Evolutionary conservation across 495 filamentous ascomycete genomes (phyloP), one percentile per base, ranked within the genome.

Genomic region (Physcia stellaris): DNA sequence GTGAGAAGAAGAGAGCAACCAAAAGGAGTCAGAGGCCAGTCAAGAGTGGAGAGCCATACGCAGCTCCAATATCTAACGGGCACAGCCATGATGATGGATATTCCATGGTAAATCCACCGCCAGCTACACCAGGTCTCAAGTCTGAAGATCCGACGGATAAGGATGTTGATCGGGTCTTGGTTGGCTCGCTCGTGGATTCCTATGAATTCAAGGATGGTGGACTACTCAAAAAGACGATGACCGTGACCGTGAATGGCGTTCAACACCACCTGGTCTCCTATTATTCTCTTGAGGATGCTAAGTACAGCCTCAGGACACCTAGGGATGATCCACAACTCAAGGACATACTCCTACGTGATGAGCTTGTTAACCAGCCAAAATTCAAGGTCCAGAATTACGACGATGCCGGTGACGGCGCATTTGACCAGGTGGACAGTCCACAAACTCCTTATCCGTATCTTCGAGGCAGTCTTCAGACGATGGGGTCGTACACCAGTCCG

Each of bases 211-310:
- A 86, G 59, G 68, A 76, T 29, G 71, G 76, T 2, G 86, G 86
- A 0, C 56, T 94, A 40, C 73, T 94, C 20, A 95, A 95, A 63
- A 94, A 93, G 67, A 94, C 86, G 0, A 83, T 94, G 53, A 85
- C 77, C 40, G 71, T 94, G 19, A 76, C 68, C 2, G 69, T 82
- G 32, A 58, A 73, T 13, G 75, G 75, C 6, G 60, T 82, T 4
- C 72, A 70, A 3, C 86, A 88, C 53, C 84, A 92, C 47, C 59
- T 95, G 35, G 83, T 93, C 28, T 88, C 80, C 0, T 95, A 94
- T 54, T 95, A 94, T 62, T 81, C 63, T 26, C 64, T 86, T 18
- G 85, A 92, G 50, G 77, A 86, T 29, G 66, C 79, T 46, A 67
- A 64, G 41, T 61, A 68, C 11, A 57, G 47, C 16, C 61, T 92